phyloP scores from a whole-genome alignment of 1,284 basidiomycete genomes.

The Leccinum fuscescens region DNA sequence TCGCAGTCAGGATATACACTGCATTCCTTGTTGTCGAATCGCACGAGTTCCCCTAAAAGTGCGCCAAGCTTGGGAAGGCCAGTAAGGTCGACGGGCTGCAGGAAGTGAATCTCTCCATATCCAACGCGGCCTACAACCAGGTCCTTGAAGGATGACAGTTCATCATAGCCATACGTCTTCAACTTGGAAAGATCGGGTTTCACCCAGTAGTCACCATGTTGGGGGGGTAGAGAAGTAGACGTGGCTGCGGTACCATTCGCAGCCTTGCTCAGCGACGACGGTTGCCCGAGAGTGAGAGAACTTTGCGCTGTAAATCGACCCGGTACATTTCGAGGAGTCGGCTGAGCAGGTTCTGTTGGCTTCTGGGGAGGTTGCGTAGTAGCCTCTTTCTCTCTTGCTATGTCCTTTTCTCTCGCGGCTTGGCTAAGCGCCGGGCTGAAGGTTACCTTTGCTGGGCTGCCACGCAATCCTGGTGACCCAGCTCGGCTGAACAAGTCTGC shows the following conservation, averaged over 20 bases:
- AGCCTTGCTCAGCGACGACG: conserved; percentile 13
- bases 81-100: conserved; percentile 91
- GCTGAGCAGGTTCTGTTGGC: conserved; percentile 32
- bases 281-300: conserved; percentile 32
- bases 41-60: conserved; percentile 84
- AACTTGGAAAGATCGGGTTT: conserved; percentile 75
- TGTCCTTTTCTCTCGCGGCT: conserved; percentile 70
- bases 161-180: conserved; percentile 66
- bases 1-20: conserved; percentile 91
- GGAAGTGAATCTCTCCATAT: conserved; percentile 88
- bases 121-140: conserved; percentile 89
- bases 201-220: conserved; percentile 89
- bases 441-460: conserved; percentile 51
- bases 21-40: conserved; percentile 90
- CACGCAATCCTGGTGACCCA: conserved; percentile 41
- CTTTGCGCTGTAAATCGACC: conserved; percentile 52
- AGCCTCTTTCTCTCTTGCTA: conserved; percentile 64
- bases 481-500: conserved; percentile 66
- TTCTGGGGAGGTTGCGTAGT: conserved; percentile 31
- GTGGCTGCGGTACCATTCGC: conserved; percentile 35
- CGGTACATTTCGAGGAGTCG: conserved; percentile 42
- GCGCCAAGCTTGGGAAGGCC: conserved; percentile 77
- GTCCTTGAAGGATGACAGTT: conserved; percentile 68
- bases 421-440: conserved; percentile 74
- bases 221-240: conserved; percentile 40